Evolutionary conservation across 352 stramenopile genomes (phyloP).

Genomic region (Phytophthora sp.): DNA sequence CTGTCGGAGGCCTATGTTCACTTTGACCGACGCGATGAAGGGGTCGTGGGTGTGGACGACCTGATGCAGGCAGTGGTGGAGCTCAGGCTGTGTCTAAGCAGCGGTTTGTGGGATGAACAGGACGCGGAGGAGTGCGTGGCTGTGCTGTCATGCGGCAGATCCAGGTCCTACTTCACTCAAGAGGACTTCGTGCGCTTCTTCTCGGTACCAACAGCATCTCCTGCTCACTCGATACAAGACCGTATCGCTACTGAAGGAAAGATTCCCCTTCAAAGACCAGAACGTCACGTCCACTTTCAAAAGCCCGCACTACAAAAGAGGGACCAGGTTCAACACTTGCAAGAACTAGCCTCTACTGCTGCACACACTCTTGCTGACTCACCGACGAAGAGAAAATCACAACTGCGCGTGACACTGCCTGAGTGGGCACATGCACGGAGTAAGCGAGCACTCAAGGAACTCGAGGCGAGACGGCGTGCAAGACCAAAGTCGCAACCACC

Average conservation of each 20-base stretch:
- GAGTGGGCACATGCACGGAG: conserved; percentile 70
- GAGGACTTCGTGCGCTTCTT: conserved; percentile 68
- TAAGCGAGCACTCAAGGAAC: conserved; percentile 68
- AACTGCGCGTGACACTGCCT: conserved; percentile 41
- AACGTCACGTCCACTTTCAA: conserved; percentile 9
- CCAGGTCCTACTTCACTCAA: conserved; percentile 55
- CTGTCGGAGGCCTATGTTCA: conserved; percentile 60
- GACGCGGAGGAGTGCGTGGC: conserved; percentile 58
- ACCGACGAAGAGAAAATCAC: conserved; percentile 22
- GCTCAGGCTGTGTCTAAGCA: conserved; percentile 30
- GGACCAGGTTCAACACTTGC: conserved; percentile 18
- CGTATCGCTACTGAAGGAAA: not conserved
- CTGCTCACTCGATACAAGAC: not conserved
- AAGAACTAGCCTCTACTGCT: conserved; percentile 9
- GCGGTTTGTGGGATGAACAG: conserved; percentile 41
- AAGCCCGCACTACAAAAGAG: conserved; percentile 14
- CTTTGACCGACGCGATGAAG: conserved; percentile 55
- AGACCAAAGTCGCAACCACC: conserved; percentile 16
- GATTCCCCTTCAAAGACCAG: not conserved
- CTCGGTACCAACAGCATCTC: not conserved
- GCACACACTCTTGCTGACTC: conserved; percentile 15
- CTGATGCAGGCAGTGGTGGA: conserved; percentile 61
- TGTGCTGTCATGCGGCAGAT: conserved; percentile 40
- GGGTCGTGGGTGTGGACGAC: conserved; percentile 54
- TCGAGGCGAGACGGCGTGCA: conserved; percentile 37